phyloP scores from a whole-genome alignment of 495 filamentous ascomycete genomes.

The Podospora anserina region DNA sequence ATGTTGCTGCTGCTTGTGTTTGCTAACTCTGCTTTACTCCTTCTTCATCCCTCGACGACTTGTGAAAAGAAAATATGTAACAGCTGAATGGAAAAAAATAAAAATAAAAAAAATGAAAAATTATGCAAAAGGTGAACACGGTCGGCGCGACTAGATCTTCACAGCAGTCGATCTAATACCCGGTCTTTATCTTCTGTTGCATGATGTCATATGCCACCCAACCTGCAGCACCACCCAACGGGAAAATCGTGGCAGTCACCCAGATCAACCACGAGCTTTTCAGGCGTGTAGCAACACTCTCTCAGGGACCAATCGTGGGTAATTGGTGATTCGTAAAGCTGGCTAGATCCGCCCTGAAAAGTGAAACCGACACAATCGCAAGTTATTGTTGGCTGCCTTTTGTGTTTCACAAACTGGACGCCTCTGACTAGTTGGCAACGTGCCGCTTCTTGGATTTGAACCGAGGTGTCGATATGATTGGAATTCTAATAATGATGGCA shows the following conservation, averaged over 20 bases:
- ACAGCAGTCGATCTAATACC: not conserved
- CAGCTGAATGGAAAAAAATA: not conserved
- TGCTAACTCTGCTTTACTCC: not conserved
- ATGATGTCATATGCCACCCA: slow-evolving; percentile 27
- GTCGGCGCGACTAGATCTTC: slow-evolving; percentile 1
- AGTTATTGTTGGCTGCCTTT: not conserved
- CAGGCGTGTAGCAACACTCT: not conserved
- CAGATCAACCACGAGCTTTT: not conserved
- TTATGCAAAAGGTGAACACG: not conserved
- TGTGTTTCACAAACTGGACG: not conserved
- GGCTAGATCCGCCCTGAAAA: not conserved
- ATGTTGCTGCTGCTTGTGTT: slow-evolving; percentile 34
- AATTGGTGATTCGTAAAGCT: not conserved
- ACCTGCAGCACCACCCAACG: slow-evolving; percentile 7
- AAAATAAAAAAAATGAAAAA: not conserved
- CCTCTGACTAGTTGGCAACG: not conserved
- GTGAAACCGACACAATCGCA: not conserved
- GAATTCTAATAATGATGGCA: not conserved
- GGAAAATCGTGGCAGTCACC: not conserved
- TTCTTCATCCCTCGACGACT: not conserved
- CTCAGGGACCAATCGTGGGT: not conserved
- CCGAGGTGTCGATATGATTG: not conserved
- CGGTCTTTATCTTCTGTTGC: slow-evolving; percentile 12
- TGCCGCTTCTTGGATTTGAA: not conserved
- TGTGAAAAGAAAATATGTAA: not conserved